These are phyloP conservation scores for Geranium brycei DNA, from an alignment of 345 rosid genomes.

Conservation along the genomic window DNA sequence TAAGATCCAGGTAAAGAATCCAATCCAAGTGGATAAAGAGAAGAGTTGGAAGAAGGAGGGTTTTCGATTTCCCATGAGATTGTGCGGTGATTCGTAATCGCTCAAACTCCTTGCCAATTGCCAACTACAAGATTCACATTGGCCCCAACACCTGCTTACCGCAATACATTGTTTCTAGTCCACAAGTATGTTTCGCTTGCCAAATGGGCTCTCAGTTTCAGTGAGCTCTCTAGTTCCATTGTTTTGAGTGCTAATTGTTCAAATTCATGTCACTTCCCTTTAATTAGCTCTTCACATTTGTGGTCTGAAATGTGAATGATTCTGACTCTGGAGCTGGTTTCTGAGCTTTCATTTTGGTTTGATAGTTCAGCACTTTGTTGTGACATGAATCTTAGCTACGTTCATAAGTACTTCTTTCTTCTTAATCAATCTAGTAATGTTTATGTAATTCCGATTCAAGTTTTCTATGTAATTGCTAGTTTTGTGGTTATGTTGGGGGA, in stretches of 20 bases:
- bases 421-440: neutral
- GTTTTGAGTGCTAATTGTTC: neutral
- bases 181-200: too few species aligned
- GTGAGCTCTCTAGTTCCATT: too few species aligned
- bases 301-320: too few species aligned
- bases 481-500: neutral
- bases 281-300: too few species aligned
- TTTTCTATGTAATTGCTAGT: neutral
- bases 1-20: neutral
- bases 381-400: neutral
- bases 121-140: conserved; percentile 59
- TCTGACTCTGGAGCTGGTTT: too few species aligned
- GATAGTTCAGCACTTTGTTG: too few species aligned
- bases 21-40: neutral
- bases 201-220: neutral
- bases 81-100: conserved; percentile 37
- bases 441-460: neutral
- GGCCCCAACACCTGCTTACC: conserved; percentile 42
- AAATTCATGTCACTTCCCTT: neutral
- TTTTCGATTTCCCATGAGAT: conserved; percentile 32
- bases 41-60: neutral
- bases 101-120: conserved; percentile 72
- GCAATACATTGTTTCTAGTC: neutral
- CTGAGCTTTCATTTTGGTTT: too few species aligned
- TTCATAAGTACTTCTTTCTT: neutral